Base-by-base conservation (phyloP, 345 rosid species). In the Carallia brachiata region DNA sequence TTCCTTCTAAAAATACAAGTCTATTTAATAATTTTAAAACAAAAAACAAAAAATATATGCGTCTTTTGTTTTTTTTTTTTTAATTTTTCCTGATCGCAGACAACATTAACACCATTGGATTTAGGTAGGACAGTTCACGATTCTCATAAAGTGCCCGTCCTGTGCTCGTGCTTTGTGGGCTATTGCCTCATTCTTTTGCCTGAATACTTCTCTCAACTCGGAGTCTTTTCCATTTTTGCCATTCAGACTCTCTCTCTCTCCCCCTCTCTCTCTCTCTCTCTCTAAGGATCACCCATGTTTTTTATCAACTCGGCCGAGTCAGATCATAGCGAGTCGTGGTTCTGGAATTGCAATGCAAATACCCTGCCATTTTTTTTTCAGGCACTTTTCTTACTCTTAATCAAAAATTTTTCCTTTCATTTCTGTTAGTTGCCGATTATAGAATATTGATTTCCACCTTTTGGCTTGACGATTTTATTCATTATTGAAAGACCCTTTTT, bases 321-420 rank as follows among this genome's bases (percentile, higher is more conserved):
- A 19, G 40, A 63, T 40, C 64, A 37, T 23, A 64, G 15, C 54
- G 18, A 60, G 55, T 54, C 4, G 12, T 30, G 9, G 23, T 1
- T 15, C 44, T 15, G 27, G 16, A 6, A 47, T 6, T 23, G 44
- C 47, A 71, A 55, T 71, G 69, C 57, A 32, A 63, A 63, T n/a
- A 50, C 62, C 36, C 10, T 12, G 40, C 4, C 19, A 23, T 56
- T 63, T 50, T 27, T 30, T 34, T n/a, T 27, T 9, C 52, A 30
- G 62, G 74, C 62, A 63, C 53, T 44, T 62, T 0, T 55, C 13
- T 23, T 13, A 10, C 60, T 13, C 18, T 56, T 56, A 30, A 56
- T 27, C 16, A 23, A 9, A 3, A 16, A 44, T 44, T 6, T n/a
- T 19, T 30, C 27, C 6, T 27, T 56, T 27, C 16, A 10, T 56